These are phyloP conservation scores for Talaromyces sp. DNA, from an alignment of 2,329 filamentous ascomycete genomes.

Conservation along the genomic window DNA sequence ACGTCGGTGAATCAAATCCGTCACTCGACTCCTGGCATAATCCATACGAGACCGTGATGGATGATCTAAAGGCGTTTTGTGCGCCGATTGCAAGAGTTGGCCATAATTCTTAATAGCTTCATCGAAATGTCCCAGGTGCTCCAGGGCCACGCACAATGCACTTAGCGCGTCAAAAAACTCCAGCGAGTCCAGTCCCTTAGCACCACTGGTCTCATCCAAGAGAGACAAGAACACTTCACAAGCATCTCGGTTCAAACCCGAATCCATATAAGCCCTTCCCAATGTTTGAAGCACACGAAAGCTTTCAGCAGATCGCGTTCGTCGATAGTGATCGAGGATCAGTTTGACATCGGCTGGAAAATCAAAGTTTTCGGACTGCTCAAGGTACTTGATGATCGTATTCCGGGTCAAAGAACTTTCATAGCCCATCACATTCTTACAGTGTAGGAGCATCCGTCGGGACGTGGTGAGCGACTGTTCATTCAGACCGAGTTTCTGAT, in stretches of 20 bases:
- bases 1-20: slow-evolving; percentile 24
- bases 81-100: slow-evolving; percentile 25
- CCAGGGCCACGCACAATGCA: slow-evolving; percentile 25
- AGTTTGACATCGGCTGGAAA: slow-evolving; percentile 25
- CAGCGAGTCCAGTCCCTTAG: slow-evolving; percentile 22
- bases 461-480: slow-evolving; percentile 24
- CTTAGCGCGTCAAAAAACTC: slow-evolving; percentile 29
- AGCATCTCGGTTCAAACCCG: slow-evolving; percentile 26
- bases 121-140: slow-evolving; percentile 26
- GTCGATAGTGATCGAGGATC: slow-evolving; percentile 25
- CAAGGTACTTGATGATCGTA: slow-evolving; percentile 23
- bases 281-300: slow-evolving; percentile 26
- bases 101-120: slow-evolving; percentile 27
- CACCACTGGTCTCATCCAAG: slow-evolving; percentile 24
- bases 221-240: slow-evolving; percentile 24
- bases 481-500: slow-evolving; percentile 27
- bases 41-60: slow-evolving; percentile 23
- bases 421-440: slow-evolving; percentile 23
- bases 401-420: slow-evolving; percentile 23
- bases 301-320: slow-evolving; percentile 21
- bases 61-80: slow-evolving; percentile 21
- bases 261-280: slow-evolving; percentile 26
- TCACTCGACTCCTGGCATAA: slow-evolving; percentile 25
- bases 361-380: slow-evolving; percentile 26
- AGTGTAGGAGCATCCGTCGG: slow-evolving; percentile 23